Evolutionary conservation across 345 rosid genomes (phyloP), one percentile per base, ranked within the genome.

Genomic region (Psidium friedrichsthalianum): DNA sequence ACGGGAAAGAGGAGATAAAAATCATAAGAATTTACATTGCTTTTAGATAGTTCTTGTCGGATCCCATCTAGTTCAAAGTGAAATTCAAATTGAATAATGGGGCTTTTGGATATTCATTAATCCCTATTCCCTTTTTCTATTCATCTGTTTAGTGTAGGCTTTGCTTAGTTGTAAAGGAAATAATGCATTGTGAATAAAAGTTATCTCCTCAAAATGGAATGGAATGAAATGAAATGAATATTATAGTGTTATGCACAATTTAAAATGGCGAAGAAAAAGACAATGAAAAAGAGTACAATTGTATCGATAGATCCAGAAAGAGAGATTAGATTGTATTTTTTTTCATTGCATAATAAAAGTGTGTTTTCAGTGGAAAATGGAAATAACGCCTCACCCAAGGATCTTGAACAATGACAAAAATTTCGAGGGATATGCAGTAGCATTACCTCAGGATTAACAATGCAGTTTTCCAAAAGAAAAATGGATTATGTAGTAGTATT

Each of bases 281-380:
- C 20, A 59, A n/a, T 5, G 32, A 0, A 59, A n/a, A 27, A n/a
- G 29, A 57, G 15, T 2, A 10, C 1, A 56, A 12, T 56, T 56
- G n/a, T 24, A 13, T 24, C 13, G 1, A 56, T 25, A 56, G 29
- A 54, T 54, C 3, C 29, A 25, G 29, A 56, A 11, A 56, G 27
- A 1, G 27, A 9, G 13, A 24, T 25, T 9, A n/a, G 5, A 0
- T 6, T 0, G 36, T 14, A 6, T 18, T 49, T 49, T 49, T 8
- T 49, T 8, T 49, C 58, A 21, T 24, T 56, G 11, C 25, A 22
- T 11, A 8, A 56, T 56, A 54, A 20, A 54, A 18, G 55, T 52
- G 54, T 51, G 55, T 52, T 52, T 15, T 52, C 55, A 15, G 55
- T 52, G 5, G 20, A 52, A 16, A 16, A 52, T 52, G 55, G 55